Percentiles rank a stretch among this genome's conserved stretches.
Evolutionary conservation across 225 moss, liverwort and hornwort species (phyloP).

Genomic region (Rhytidiadelphus loreus): DNA sequence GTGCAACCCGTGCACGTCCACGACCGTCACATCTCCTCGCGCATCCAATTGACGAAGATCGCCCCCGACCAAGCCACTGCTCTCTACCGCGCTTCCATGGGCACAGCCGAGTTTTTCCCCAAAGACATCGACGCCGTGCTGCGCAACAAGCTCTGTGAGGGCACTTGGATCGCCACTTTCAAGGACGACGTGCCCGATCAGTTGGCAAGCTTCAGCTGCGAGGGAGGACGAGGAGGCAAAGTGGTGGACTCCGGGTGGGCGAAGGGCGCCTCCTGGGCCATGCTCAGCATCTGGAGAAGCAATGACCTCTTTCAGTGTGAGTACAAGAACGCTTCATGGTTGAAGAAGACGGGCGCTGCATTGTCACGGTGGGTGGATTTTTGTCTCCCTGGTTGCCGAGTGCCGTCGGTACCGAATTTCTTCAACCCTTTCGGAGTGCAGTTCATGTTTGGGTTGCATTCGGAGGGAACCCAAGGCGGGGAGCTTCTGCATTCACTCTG

Average conservation of each 20-base stretch:
- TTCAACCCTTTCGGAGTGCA: conserved; percentile 86
- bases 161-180: conserved; percentile 80
- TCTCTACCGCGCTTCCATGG: conserved; percentile 55
- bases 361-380: conserved; percentile 65
- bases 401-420: conserved; percentile 80
- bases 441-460: conserved; percentile 86
- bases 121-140: conserved; percentile 75
- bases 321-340: conserved; percentile 57
- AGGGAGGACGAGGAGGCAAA: conserved; percentile 22
- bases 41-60: conserved; percentile 55
- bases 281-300: conserved; percentile 86
- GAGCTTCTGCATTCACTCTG: conserved; percentile 67
- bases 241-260: conserved; percentile 9
- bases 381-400: conserved; percentile 64
- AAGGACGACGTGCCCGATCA: conserved; percentile 13
- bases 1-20: conserved; percentile 77
- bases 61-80: conserved; percentile 43
- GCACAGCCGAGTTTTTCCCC: conserved; percentile 83
- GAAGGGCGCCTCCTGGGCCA: conserved; percentile 57
- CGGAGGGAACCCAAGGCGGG: conserved; percentile 36
- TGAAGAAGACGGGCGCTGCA: conserved; percentile 57
- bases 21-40: conserved; percentile 47
- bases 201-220: conserved; percentile 31
- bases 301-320: conserved; percentile 84
- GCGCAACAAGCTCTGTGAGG: conserved; percentile 75